Conservation (phyloP, 2,329 filamentous ascomycete genomes). For the Diplodia mutila region DNA sequence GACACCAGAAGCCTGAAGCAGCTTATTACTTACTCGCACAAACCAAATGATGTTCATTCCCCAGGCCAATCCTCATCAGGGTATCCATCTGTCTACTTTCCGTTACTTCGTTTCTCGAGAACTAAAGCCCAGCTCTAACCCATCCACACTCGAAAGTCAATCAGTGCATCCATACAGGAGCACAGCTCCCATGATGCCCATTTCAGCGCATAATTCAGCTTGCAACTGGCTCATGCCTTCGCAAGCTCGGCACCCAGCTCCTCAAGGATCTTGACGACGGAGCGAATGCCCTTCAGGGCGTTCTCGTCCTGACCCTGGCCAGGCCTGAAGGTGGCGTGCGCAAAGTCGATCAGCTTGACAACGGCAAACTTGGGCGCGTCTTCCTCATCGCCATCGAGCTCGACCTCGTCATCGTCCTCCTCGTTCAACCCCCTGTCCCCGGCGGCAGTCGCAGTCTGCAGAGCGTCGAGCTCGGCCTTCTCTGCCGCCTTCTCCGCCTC, state of each 20-base stretch:
- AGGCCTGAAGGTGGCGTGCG: slow-evolving; percentile 83
- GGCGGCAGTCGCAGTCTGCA: slow-evolving; percentile 47
- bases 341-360: slow-evolving; percentile 94
- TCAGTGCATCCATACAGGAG: background rate
- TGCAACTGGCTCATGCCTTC: slow-evolving; percentile 4
- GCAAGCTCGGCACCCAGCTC: slow-evolving; percentile 54
- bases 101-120: background rate
- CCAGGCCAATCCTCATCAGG: background rate
- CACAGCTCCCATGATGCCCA: background rate
- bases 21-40: background rate
- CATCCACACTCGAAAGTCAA: background rate
- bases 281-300: slow-evolving; percentile 72
- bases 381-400: slow-evolving; percentile 56
- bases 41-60: background rate
- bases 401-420: slow-evolving; percentile 51
- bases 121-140: slow-evolving; percentile 3
- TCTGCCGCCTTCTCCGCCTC: slow-evolving; percentile 30
- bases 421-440: slow-evolving; percentile 34
- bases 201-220: background rate
- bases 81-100: slow-evolving; percentile 9
- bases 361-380: slow-evolving; percentile 70
- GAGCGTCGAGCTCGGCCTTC: slow-evolving; percentile 23
- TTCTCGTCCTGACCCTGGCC: slow-evolving; percentile 88
- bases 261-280: slow-evolving; percentile 70
- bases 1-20: no score